Conservation (phyloP, 345 rosid genomes). For the Bruguiera gymnorhiza region DNA sequence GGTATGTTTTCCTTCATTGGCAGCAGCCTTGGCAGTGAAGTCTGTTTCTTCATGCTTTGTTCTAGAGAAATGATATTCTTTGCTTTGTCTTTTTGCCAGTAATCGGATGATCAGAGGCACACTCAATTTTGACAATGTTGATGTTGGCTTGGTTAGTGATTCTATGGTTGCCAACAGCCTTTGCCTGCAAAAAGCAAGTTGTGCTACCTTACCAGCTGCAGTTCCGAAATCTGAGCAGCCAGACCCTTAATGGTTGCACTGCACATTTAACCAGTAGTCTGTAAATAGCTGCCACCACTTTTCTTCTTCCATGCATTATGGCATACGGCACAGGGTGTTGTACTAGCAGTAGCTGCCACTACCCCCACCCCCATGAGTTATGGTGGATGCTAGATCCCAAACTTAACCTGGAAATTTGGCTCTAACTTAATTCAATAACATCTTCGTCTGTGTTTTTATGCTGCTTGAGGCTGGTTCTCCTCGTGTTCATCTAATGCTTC, state of each 20-base stretch:
- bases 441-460: too few species aligned
- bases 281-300: conserved; percentile 23
- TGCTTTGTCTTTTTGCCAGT: conserved; percentile 28
- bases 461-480: too few species aligned
- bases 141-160: conserved; percentile 91
- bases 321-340: too few species aligned
- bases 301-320: too few species aligned
- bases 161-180: conserved; percentile 90
- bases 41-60: background rate
- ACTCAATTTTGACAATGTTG: conserved; percentile 69
- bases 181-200: conserved; percentile 58
- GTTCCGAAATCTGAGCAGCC: conserved; percentile 40
- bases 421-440: conserved; percentile 9
- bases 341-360: conserved; percentile 5
- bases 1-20: conserved; percentile 35
- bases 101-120: conserved; percentile 59
- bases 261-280: conserved; percentile 26
- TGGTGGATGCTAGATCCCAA: background rate
- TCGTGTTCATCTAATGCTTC: too few species aligned
- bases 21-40: background rate
- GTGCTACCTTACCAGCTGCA: conserved; percentile 35
- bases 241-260: conserved; percentile 26
- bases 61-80: background rate
- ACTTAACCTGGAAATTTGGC: background rate
- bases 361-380: conserved; percentile 4